Evolutionary conservation across 1,284 basidiomycete genomes (phyloP), one percentile per base, ranked within the genome.

Genomic region (Ustilago xerochloae): DNA sequence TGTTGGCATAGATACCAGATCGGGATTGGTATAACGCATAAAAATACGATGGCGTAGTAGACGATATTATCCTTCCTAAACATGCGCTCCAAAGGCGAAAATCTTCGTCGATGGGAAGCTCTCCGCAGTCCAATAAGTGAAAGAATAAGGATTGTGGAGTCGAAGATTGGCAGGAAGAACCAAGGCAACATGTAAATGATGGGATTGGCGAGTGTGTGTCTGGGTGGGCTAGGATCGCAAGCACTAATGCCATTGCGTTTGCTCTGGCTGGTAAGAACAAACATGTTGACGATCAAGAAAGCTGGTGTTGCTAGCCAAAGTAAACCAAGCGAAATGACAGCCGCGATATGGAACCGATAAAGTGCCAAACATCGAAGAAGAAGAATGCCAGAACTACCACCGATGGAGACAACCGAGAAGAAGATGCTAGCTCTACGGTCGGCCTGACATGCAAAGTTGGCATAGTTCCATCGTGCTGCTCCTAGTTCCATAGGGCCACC

Each of bases 61-160:
- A 69, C 52, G 52, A 75, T 69, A 53, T 75, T 75, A 63, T 75
- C 72, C 52, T 66, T 69, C 32, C 72, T 55, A 16, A 75, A 75
- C 65, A 75, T 69, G 29, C 63, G 55, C 38, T 75, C 72, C 9
- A 75, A 43, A 0, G 66, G 63, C 32, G 72, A 75, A 51, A 48
- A 49, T 13, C 66, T 41, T 62, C 72, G 39, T 49, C 66, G 62
- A 43, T 66, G 66, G 8, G 63, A 65, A 6, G 72, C 72, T 10
- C 72, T 54, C 38, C 60, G 54, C 0, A 75, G 53, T 13, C 72
- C 72, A 24, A 70, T 47, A n/a, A 75, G 49, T 18, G 66, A 66
- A 4, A 75, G 39, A 41, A 70, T 49, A 16, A 75, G 57, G 41
- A 75, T 70, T 28, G 66, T 51, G 38, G 72, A 69, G 60, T 75